phyloP scores from a whole-genome alignment of 371 early-diverging fungal species.

The Fennellomyces sp. region DNA sequence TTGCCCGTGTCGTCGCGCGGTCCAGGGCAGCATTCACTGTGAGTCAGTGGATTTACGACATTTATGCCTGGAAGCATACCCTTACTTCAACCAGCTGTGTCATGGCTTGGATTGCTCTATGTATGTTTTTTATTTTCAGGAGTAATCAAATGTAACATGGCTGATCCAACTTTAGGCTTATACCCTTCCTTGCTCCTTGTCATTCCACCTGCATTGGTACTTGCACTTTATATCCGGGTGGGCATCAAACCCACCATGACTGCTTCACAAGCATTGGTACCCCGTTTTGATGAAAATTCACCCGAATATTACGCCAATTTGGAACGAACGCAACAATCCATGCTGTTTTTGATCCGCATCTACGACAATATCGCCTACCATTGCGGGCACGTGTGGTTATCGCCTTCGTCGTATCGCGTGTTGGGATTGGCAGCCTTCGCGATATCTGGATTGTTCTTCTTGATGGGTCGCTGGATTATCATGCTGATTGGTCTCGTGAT shows the following conservation, averaged over 20 bases:
- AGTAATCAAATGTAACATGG: background rate
- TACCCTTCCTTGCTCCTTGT: conserved; percentile 24
- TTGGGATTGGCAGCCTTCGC: conserved; percentile 6
- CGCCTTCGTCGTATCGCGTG: conserved; percentile 18
- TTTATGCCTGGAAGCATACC: conserved; percentile 35
- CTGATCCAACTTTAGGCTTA: conserved; percentile 21
- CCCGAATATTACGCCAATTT: conserved; percentile 39
- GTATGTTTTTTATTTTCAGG: conserved; percentile 9
- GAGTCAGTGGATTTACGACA: conserved; percentile 22
- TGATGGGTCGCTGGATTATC: conserved; percentile 16
- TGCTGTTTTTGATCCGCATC: conserved; percentile 32
- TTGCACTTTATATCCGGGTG: conserved; percentile 20
- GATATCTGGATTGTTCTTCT: conserved; percentile 6
- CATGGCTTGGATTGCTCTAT: conserved; percentile 8
- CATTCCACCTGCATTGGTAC: conserved; percentile 24
- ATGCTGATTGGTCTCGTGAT: conserved; percentile 14
- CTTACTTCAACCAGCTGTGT: conserved; percentile 14
- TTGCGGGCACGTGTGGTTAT: conserved; percentile 23
- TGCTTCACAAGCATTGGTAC: conserved; percentile 32
- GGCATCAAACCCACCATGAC: conserved; percentile 18
- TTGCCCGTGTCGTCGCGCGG: conserved; percentile 42
- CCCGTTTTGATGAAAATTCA: conserved; percentile 39
- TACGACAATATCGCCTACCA: conserved; percentile 48
- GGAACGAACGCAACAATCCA: conserved; percentile 35
- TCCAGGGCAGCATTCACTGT: conserved; percentile 36